Evolutionary conservation across 208 protist species (phyloP).

Genomic region (Leishmania braziliensis): DNA sequence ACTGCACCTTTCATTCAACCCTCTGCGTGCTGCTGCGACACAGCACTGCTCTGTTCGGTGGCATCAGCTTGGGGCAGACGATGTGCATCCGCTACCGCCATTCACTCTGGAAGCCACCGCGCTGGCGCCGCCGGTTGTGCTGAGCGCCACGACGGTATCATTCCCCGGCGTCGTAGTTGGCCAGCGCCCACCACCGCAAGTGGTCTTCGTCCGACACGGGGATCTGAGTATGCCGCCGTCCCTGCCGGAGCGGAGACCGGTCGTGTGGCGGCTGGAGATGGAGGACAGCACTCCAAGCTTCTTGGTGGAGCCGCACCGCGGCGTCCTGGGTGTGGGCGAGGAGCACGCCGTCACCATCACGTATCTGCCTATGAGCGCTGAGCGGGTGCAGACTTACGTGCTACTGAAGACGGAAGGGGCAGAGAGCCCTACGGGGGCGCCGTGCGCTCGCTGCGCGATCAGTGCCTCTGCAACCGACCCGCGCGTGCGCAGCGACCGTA

Average conservation of each 20-base stretch:
- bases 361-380: slow-evolving; percentile 61
- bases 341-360: slow-evolving; percentile 63
- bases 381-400: slow-evolving; percentile 36
- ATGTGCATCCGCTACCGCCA: slow-evolving; percentile 64
- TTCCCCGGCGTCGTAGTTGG: slow-evolving; percentile 69
- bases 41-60: slow-evolving; percentile 52
- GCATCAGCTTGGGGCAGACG: slow-evolving; percentile 75
- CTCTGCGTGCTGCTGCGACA: slow-evolving; percentile 10
- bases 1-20: slow-evolving; percentile 27
- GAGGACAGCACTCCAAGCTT: slow-evolving; percentile 42
- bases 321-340: slow-evolving; percentile 50
- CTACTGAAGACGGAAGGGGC: slow-evolving; percentile 62
- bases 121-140: slow-evolving; percentile 36
- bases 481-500: slow-evolving; percentile 72
- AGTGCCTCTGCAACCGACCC: slow-evolving; percentile 75
- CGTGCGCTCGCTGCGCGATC: slow-evolving; percentile 64
- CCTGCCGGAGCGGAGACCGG: slow-evolving; percentile 20
- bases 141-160: slow-evolving; percentile 35
- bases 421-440: slow-evolving; percentile 12
- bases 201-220: slow-evolving; percentile 52
- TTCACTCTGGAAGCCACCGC: slow-evolving; percentile 53
- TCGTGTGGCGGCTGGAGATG: slow-evolving; percentile 26
- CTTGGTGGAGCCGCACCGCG: slow-evolving; percentile 59
- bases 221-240: slow-evolving; percentile 15
- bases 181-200: slow-evolving; percentile 44